Percentiles rank a stretch among this genome's conserved stretches.
Evolutionary conservation across 2,329 filamentous ascomycete species (phyloP).

Genomic region (Paecilomyces sp.): DNA sequence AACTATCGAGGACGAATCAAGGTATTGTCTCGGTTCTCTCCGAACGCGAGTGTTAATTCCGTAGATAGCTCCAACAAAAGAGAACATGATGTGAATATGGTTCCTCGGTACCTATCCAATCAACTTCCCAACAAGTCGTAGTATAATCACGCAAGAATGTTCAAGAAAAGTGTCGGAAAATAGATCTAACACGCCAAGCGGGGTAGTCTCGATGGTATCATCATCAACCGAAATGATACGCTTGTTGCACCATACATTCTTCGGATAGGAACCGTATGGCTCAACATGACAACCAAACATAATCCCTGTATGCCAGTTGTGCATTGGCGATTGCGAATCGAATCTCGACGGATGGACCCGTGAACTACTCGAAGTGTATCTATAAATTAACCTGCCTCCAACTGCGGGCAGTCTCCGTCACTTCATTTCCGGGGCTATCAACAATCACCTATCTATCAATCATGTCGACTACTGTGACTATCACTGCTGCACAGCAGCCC

Average conservation of each 20-base stretch:
- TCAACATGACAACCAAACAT: background rate
- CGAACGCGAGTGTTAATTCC: background rate
- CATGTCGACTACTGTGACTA: background rate
- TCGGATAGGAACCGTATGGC: background rate
- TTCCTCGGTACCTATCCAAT: background rate
- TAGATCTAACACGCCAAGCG: background rate
- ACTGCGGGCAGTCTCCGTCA: background rate
- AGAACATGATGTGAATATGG: background rate
- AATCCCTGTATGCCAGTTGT: background rate
- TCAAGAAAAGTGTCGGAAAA: background rate
- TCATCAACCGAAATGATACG: background rate
- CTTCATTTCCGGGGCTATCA: background rate
- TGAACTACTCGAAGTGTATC: background rate
- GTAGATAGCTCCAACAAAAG: background rate
- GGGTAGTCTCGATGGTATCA: background rate
- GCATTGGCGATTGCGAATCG: background rate
- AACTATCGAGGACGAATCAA: too few relatives aligned
- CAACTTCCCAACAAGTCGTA: background rate
- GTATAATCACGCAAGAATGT: background rate
- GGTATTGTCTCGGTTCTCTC: background rate
- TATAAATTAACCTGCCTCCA: background rate
- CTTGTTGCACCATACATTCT: background rate
- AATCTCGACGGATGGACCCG: background rate
- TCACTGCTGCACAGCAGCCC: slow-evolving; percentile 19
- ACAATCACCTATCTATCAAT: background rate